These are phyloP conservation scores for Caloboletus firmus DNA, from an alignment of 1,284 basidiomycete genomes.

Conservation along the genomic window DNA sequence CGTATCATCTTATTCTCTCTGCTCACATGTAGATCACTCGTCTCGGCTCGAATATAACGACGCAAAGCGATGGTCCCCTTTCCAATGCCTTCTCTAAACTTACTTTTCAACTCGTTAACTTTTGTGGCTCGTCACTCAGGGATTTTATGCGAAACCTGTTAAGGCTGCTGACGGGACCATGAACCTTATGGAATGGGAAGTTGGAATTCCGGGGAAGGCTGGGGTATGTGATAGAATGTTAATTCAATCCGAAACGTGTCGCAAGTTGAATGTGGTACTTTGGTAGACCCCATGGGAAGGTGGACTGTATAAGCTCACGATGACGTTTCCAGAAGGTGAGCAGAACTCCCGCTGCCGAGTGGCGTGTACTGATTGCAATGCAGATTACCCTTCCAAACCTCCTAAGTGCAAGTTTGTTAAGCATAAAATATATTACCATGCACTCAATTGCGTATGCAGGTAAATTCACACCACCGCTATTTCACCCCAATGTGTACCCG, in stretches of 20 bases:
- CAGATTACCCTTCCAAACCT: conserved; percentile 94
- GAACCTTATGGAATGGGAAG: conserved; percentile 98
- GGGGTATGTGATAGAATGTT: conserved; percentile 53
- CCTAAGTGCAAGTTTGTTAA: conserved; percentile 74
- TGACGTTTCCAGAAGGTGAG: conserved; percentile 93
- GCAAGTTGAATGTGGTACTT: conserved; percentile 9
- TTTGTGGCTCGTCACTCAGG: conserved; percentile 51
- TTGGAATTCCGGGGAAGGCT: conserved; percentile 88
- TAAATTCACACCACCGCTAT: conserved; percentile 95
- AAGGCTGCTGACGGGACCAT: conserved; percentile 91
- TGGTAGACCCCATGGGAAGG: conserved; percentile 94
- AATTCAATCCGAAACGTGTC: conserved; percentile 17
- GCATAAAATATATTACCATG: neutral
- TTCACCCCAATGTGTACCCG: conserved; percentile 99
- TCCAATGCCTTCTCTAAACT: neutral
- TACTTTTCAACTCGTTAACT: conserved; percentile 4
- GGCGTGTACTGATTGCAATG: conserved; percentile 4
- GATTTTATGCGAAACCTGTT: conserved; percentile 92
- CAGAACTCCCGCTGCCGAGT: neutral
- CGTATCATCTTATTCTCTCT: conserved; percentile 38
- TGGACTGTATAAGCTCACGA: conserved; percentile 89
- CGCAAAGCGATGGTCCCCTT: neutral
- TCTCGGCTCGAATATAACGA: neutral
- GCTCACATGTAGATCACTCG: conserved; percentile 2
- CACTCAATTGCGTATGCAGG: conserved; percentile 48